Evolutionary conservation across 495 filamentous ascomycete species (phyloP).

Genomic region (Achaetomiella virescens): DNA sequence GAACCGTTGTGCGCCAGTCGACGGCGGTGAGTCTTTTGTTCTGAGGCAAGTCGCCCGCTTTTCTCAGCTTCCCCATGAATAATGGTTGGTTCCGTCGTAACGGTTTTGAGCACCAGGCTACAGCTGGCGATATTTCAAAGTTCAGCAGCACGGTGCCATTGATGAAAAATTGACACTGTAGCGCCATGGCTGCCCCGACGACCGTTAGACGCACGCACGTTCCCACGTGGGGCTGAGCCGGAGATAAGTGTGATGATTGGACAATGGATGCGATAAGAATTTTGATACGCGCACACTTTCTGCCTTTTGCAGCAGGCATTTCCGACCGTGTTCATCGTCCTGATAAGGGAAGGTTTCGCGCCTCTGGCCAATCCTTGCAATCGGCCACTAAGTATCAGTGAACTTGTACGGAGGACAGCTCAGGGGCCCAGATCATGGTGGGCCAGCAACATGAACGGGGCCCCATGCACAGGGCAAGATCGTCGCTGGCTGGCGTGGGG

Average conservation of each 20-base stretch:
- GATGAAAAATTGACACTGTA: not conserved
- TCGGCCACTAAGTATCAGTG: not conserved
- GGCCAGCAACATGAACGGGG: not conserved
- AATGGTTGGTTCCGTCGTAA: not conserved
- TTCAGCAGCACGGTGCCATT: not conserved
- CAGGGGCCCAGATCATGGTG: not conserved
- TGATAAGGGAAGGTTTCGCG: not conserved
- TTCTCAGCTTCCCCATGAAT: not conserved
- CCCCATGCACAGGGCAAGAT: not conserved
- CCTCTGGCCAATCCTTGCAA: not conserved
- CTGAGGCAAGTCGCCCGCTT: too few relatives aligned
- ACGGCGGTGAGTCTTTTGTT: too few relatives aligned
- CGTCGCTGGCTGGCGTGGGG: not conserved
- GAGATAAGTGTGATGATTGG: constrained; percentile 10
- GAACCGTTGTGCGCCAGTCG: not conserved
- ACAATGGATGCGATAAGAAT: constrained; percentile 1
- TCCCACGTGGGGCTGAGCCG: constrained; percentile 4
- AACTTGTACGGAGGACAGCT: not conserved
- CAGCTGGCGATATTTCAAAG: not conserved
- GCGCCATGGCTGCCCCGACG: not conserved
- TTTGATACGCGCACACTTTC: not conserved
- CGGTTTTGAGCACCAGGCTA: not conserved
- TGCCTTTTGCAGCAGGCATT: not conserved
- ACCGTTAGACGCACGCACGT: constrained; percentile 5
- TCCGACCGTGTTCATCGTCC: not conserved